Evolutionary conservation across 2,329 filamentous ascomycete genomes (phyloP).

Genomic region (Podosphaera xanthii): DNA sequence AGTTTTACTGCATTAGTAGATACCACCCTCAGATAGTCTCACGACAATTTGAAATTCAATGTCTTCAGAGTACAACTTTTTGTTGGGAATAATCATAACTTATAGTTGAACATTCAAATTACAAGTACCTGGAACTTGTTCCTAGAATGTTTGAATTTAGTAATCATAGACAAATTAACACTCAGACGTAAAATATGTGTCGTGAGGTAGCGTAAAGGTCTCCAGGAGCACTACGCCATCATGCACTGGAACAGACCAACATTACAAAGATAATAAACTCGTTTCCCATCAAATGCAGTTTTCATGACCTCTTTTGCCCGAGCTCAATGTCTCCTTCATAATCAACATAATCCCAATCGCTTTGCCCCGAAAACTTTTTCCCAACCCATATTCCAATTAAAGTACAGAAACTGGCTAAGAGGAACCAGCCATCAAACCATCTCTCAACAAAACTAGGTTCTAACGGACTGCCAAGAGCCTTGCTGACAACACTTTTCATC

Average conservation of each 20-base stretch:
- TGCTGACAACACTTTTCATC: constrained; percentile 53
- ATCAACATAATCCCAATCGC: constrained; percentile 34
- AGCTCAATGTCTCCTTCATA: constrained; percentile 41
- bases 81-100: too few species aligned
- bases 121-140: too few species aligned
- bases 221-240: not conserved
- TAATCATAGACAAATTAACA: too few species aligned
- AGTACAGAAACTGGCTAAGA: constrained; percentile 43
- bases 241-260: not conserved
- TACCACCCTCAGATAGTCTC: too few species aligned
- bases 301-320: constrained; percentile 42
- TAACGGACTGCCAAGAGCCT: constrained; percentile 54
- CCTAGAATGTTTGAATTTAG: too few species aligned
- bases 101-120: too few species aligned
- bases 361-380: constrained; percentile 28
- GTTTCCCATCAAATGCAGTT: not conserved
- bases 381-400: constrained; percentile 52
- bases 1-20: too few species aligned
- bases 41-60: too few species aligned
- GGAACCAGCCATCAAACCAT: constrained; percentile 79
- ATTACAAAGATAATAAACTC: not conserved
- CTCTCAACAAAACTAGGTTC: constrained; percentile 46
- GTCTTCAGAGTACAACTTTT: too few species aligned
- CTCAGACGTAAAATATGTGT: too few species aligned
- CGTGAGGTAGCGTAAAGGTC: not conserved